Evolutionary conservation across 2,329 filamentous ascomycete species (phyloP), one percentile per base, ranked within the genome.

Genomic region (Hortaea sp.): DNA sequence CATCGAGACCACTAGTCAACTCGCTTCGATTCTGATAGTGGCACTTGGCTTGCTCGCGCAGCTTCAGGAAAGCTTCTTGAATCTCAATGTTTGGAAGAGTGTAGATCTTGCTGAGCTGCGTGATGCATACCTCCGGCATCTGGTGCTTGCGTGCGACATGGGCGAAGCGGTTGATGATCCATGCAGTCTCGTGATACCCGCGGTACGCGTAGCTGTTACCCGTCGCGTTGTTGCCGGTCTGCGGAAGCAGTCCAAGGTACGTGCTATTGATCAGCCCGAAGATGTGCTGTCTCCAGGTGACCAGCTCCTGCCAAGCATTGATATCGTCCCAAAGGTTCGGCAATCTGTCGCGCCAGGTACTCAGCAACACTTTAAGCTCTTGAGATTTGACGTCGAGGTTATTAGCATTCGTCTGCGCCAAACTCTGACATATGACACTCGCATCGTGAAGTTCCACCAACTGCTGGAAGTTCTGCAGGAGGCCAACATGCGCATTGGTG

Each of bases 261-360:
- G 88, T 95, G 42, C 79, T 81, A 64, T 99, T 98, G 69, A 99
- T 97, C 27, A 98, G 77, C 47, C 88, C 85, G 71, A 99, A 99
- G 50, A 99, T 95, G 66, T 99, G 92, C 64, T 98, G 94, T 56
- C 92, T 82, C 92, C 92, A 99, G 1, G 92, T 98, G n/a, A 99
- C 92, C 37, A 99, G 73, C 63, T 98, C 94, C 65, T 98, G 92
- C 92, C 92, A 99, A 35, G 92, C 88, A 53, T 94, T 95, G 66
- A 99, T 98, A 64, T 99, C 92, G 64, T 99, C 92, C 92, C 92
- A 99, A 3, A 95, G 85, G 61, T 99, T 99, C 1, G 92, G 92
- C 44, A 98, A 71, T 42, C 92, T 80, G 63, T 99, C 92, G 48
- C 92, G 82, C 92, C 92, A 99, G 6, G 90, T 92, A 45, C 88